A percentile compares a stretch with the other conserved stretches of the same genome.
Conservation (phyloP, 257 asterid genomes). For the Gentiana dahurica region DNA sequence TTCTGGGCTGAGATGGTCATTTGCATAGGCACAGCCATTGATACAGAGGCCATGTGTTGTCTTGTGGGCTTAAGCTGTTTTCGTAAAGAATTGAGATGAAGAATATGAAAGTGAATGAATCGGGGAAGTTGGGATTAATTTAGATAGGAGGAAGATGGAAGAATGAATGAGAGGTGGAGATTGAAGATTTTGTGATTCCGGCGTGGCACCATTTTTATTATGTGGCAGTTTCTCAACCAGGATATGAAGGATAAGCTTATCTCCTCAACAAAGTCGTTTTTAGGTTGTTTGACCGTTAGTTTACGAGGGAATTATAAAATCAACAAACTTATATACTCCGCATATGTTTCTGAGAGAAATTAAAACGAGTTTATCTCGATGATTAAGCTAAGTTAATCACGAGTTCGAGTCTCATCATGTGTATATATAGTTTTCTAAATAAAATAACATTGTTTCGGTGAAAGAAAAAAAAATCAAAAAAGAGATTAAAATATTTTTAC, state of each 20-base stretch:
- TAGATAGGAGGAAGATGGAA: background rate
- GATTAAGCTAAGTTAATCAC: too few relatives aligned
- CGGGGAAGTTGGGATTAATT: background rate
- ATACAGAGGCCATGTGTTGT: constrained; percentile 28
- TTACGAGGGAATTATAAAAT: background rate
- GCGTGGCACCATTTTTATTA: constrained; percentile 12
- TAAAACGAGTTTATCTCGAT: too few relatives aligned
- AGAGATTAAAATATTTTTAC: too few relatives aligned
- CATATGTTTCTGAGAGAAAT: too few relatives aligned
- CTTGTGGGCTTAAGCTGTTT: background rate
- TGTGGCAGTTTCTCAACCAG: constrained; percentile 19
- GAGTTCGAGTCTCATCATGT: too few relatives aligned
- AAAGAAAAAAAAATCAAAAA: too few relatives aligned
- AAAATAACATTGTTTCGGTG: too few relatives aligned
- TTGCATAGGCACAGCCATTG: constrained; percentile 32
- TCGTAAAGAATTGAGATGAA: background rate
- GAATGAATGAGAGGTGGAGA: constrained; percentile 18
- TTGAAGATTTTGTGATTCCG: constrained; percentile 17
- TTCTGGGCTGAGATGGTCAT: constrained; percentile 14
- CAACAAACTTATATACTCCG: too few relatives aligned
- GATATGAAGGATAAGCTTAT: constrained; percentile 25
- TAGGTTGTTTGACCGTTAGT: background rate
- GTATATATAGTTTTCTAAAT: too few relatives aligned
- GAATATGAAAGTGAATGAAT: background rate
- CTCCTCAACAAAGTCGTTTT: constrained; percentile 1